Base-by-base conservation (phyloP, 2,329 filamentous ascomycete species). In the Xenoacremonium recifei region DNA sequence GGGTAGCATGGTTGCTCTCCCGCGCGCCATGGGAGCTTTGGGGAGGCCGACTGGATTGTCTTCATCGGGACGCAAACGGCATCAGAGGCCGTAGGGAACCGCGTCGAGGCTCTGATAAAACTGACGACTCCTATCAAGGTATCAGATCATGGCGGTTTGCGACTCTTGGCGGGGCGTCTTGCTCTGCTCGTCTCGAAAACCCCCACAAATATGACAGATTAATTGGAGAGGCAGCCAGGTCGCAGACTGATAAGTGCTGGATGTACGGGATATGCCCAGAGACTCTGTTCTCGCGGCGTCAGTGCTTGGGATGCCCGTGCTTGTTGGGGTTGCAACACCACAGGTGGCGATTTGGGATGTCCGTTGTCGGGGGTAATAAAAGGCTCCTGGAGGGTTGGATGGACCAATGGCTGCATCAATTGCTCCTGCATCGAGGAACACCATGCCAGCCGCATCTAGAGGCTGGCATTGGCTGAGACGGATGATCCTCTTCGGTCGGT, bases 91-190 rank as follows among this genome's bases (percentile, higher is more conserved):
- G n/a, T n/a, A n/a, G n/a, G n/a, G n/a, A n/a, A n/a, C n/a, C n/a
- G n/a, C n/a, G n/a, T n/a, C n/a, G n/a, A n/a, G n/a, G n/a, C n/a
- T n/a, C n/a, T n/a, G n/a, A n/a, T n/a, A n/a, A n/a, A n/a, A n/a
- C n/a, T n/a, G n/a, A n/a, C n/a, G n/a, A n/a, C n/a, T n/a, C n/a
- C n/a, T n/a, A n/a, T n/a, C n/a, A n/a, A n/a, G n/a, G n/a, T n/a
- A 49, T 51, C 49, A 51, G 49, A 51, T 52, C 49, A 51, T 51
- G 21, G 12, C 19, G 10, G 25, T 13, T 31, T 29, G 33, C 30
- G 20, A 35, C 19, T 21, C 35, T 32, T 32, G 23, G 40, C 40
- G 45, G 47, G 47, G 45, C 29, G 29, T 31, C 37, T 36, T 38
- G 36, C 35, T 36, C 16, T 23, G 34, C 39, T 37, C 20, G 37